phyloP scores from a whole-genome alignment of 2,329 filamentous ascomycete species.

The Curvularia spicifera region DNA sequence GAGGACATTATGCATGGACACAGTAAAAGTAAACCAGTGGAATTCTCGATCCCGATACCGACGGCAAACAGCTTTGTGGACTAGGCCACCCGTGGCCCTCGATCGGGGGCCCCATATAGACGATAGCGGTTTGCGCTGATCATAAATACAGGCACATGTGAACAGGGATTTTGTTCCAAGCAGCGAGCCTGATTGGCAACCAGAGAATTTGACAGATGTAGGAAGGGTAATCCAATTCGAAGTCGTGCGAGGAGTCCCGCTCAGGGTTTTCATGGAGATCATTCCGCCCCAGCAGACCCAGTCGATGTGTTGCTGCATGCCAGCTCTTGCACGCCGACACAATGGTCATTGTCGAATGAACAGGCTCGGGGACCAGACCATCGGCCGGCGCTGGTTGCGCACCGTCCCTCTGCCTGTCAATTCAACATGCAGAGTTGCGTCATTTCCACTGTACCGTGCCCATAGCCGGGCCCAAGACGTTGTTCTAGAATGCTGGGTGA shows the following conservation, averaged over 20 bases:
- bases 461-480: constrained; percentile 11
- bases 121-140: constrained; percentile 1
- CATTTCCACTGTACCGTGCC: constrained; percentile 15
- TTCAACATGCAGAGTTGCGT: constrained; percentile 20
- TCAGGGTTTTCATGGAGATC: constrained; percentile 9
- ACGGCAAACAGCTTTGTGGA: background rate
- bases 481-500: constrained; percentile 25
- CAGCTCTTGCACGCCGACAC: background rate
- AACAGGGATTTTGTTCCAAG: background rate
- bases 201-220: background rate
- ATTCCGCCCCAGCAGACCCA: constrained; percentile 3
- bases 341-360: constrained; percentile 20
- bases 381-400: constrained; percentile 10
- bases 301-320: constrained; percentile 1
- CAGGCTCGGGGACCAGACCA: constrained; percentile 22
- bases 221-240: background rate
- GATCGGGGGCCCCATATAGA: background rate
- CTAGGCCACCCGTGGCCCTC: background rate
- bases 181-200: background rate
- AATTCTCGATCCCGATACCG: background rate
- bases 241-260: background rate
- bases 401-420: constrained; percentile 7
- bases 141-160: background rate
- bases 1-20: background rate
- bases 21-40: background rate